phyloP scores from a whole-genome alignment of 495 filamentous ascomycete species.

The Penicillium verhagenii region DNA sequence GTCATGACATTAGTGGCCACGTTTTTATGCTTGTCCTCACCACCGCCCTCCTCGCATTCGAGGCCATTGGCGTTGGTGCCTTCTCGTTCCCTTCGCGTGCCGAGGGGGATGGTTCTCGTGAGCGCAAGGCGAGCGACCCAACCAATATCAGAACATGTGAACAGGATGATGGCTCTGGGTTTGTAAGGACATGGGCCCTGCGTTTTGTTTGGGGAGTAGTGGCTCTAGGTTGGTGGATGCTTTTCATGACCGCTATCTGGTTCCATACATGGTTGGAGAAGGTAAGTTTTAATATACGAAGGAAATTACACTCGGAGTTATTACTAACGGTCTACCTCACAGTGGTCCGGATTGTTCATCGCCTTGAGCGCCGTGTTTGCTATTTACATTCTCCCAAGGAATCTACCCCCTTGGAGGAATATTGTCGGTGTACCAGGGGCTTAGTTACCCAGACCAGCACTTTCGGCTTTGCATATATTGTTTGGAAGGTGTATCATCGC shows the following conservation, averaged over 20 bases:
- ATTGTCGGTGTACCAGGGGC: slow-evolving; percentile 77
- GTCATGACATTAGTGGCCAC: slow-evolving; percentile 92
- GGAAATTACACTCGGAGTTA: background rate
- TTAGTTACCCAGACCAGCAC: slow-evolving; percentile 22
- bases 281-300: slow-evolving; percentile 45
- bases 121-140: slow-evolving; percentile 48
- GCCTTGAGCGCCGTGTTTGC: slow-evolving; percentile 66
- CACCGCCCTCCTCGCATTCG: slow-evolving; percentile 75
- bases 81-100: slow-evolving; percentile 16
- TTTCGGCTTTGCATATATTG: background rate
- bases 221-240: slow-evolving; percentile 82
- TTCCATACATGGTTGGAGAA: slow-evolving; percentile 99
- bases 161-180: slow-evolving; percentile 11
- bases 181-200: slow-evolving; percentile 47
- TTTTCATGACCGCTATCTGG: slow-evolving; percentile 95
- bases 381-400: slow-evolving; percentile 76
- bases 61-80: slow-evolving; percentile 64
- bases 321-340: slow-evolving; percentile 24
- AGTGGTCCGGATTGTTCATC: slow-evolving; percentile 72
- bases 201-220: slow-evolving; percentile 47
- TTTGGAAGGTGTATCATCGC: background rate
- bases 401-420: slow-evolving; percentile 57
- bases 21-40: slow-evolving; percentile 88
- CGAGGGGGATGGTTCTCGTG: slow-evolving; percentile 33
- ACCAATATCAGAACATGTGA: background rate